Evolutionary conservation across 106 monocot species (phyloP).

Genomic region (Platanthera guangdongensis): DNA sequence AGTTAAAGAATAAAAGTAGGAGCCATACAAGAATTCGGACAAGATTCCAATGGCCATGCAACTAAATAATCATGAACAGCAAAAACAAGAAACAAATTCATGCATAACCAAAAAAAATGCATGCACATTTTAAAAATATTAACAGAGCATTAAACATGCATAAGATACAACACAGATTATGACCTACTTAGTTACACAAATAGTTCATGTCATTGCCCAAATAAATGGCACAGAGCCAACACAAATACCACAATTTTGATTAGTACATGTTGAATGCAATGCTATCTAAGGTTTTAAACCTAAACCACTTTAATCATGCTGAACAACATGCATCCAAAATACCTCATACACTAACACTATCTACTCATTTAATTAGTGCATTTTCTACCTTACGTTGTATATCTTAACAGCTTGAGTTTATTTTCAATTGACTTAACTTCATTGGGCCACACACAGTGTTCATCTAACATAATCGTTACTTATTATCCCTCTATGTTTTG

Average conservation of each 20-base stretch:
- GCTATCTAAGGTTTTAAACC: too few relatives aligned
- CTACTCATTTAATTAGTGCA: too few relatives aligned
- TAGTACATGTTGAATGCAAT: too few relatives aligned
- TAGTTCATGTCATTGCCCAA: neutral
- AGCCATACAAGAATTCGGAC: neutral
- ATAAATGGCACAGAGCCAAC: neutral
- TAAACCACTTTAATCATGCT: too few relatives aligned
- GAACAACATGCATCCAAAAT: too few relatives aligned
- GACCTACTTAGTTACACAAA: neutral
- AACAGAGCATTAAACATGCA: neutral
- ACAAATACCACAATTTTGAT: neutral
- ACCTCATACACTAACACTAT: too few relatives aligned
- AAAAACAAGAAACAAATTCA: neutral
- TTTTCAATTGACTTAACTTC: too few relatives aligned
- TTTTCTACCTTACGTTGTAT: too few relatives aligned
- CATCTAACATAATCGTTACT: too few relatives aligned
- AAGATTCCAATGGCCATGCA: neutral
- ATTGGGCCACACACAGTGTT: too few relatives aligned
- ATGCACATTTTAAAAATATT: neutral
- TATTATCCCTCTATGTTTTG: too few relatives aligned
- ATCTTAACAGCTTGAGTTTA: too few relatives aligned
- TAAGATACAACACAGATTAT: neutral
- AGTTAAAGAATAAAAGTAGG: constrained; percentile 33
- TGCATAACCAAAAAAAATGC: neutral
- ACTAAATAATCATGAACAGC: neutral